Percentiles rank a stretch among this genome's conserved stretches.
Evolutionary conservation across 1,284 basidiomycete genomes (phyloP).

Genomic region (Heliocybe sulcata): DNA sequence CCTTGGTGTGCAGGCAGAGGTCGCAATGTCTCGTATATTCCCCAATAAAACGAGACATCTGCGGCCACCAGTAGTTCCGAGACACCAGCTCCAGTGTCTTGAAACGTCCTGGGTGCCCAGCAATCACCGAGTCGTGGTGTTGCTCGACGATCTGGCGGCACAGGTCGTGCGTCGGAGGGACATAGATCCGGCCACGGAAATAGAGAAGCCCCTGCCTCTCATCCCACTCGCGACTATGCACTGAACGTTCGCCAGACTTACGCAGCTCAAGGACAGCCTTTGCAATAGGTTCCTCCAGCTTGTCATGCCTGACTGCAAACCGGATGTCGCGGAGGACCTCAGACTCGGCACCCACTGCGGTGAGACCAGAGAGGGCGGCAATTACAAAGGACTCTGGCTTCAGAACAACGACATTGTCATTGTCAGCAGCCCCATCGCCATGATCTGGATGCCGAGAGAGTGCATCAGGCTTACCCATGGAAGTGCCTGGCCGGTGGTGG

Average conservation of each 20-base stretch:
- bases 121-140: conserved; percentile 21
- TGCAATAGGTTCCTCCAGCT: no score
- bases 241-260: no score
- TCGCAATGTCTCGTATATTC: conserved; percentile 9
- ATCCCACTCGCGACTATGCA: no score
- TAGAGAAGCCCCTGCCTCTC: conserved; percentile 10
- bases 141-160: no score
- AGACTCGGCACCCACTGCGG: no score
- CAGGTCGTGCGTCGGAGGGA: no score
- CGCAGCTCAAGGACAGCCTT: no score
- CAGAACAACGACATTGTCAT: conserved; percentile 20
- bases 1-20: conserved; percentile 9
- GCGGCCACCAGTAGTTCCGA: conserved; percentile 12
- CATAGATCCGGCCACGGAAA: no score
- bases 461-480: conserved; percentile 26
- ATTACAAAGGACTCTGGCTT: conserved; percentile 1
- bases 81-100: conserved; percentile 20
- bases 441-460: conserved; percentile 32
- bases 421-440: conserved; percentile 19
- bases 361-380: conserved; percentile 10
- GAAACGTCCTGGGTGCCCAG: conserved; percentile 33
- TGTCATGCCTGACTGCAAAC: no score
- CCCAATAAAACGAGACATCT: not conserved
- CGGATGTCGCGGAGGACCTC: no score
- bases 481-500: conserved; percentile 27